Conservation (phyloP, 2,329 filamentous ascomycete genomes). For the Fusarium azukiicola region DNA sequence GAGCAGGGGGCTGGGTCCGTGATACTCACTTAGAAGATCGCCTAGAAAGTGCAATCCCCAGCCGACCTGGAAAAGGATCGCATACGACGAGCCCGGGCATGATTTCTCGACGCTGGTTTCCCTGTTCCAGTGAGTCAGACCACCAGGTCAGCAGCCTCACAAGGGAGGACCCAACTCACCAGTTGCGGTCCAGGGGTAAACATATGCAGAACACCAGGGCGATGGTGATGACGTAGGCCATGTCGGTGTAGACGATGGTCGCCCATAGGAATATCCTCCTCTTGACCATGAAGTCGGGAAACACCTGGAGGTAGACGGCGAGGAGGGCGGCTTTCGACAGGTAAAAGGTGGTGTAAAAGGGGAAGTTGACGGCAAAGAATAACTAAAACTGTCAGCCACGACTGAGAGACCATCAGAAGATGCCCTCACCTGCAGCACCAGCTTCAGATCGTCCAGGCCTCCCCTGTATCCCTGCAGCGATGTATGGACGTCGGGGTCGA, state of each 20-base stretch:
- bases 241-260: slow-evolving; percentile 3
- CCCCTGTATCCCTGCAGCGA: slow-evolving; percentile 29
- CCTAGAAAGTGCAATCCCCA: slow-evolving; percentile 41
- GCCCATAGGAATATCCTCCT: slow-evolving; percentile 35
- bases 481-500: slow-evolving; percentile 37
- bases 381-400: slow-evolving; percentile 25
- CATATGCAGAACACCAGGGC: slow-evolving; percentile 26
- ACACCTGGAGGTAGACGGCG: slow-evolving; percentile 37
- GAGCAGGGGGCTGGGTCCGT: accelerated
- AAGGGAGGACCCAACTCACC: slow-evolving; percentile 13
- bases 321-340: slow-evolving; percentile 47
- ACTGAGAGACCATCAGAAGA: accelerated
- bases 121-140: neutral
- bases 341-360: slow-evolving; percentile 50
- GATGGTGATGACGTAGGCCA: slow-evolving; percentile 19
- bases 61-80: slow-evolving; percentile 31
- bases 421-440: slow-evolving; percentile 37
- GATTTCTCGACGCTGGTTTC: neutral
- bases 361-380: slow-evolving; percentile 37
- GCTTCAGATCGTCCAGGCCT: neutral
- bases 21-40: slow-evolving; percentile 24
- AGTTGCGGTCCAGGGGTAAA: slow-evolving; percentile 24
- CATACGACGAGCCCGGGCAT: slow-evolving; percentile 8
- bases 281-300: slow-evolving; percentile 44
- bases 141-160: too few species aligned